Base-by-base conservation (phyloP, 768 basidiomycete species). In the Boletus tylopilopsis region DNA sequence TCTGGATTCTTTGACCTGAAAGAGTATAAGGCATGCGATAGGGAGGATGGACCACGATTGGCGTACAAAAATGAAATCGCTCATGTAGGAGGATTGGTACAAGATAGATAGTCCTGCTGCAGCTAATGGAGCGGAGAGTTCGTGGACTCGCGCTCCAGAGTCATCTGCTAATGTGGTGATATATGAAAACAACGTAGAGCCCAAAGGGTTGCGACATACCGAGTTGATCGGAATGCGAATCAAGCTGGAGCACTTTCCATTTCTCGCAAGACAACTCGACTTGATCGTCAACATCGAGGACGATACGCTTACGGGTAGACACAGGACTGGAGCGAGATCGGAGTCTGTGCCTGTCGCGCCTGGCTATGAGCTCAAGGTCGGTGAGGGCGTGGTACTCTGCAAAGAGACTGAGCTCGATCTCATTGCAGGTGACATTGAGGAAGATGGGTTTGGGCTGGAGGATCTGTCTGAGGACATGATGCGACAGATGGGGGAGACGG, bases 211-310 rank as follows among this genome's bases (percentile, higher is more conserved):
- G 41, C 34, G 44, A 70, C 75, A 45, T 49, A 85, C 87, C 85
- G 33, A 84, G 72, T 50, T 77, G 76, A 62, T 88, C 81, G 23
- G 78, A 84, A 64, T 89, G 87, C 0, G 85, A 85, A 65, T 90
- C 87, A 46, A 91, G 84, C 67, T 90, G 87, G 25, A 91, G 74
- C 19, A 88, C 88, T 56, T 76, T 81, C 88, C 88, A 91, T 51
- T 75, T 76, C 51, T 89, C 86, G 53, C 77, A 80, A 1, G 85
- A 86, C 39, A 87, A 78, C 57, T 88, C 84, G 40, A 89, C 75
- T 12, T 43, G 58, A 21, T 78, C 75, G 38, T 82, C 77, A 30
- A 73, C 68, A 30, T 54, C 39, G 37, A 55, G 46, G 18, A 30
- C 24, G 22, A 58, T 51, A 51, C 58, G 59, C 44, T 62, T 68